These are phyloP conservation scores for Mortierella polycephala DNA, from an alignment of 371 early-diverging fungal genomes.

Conservation along the genomic window DNA sequence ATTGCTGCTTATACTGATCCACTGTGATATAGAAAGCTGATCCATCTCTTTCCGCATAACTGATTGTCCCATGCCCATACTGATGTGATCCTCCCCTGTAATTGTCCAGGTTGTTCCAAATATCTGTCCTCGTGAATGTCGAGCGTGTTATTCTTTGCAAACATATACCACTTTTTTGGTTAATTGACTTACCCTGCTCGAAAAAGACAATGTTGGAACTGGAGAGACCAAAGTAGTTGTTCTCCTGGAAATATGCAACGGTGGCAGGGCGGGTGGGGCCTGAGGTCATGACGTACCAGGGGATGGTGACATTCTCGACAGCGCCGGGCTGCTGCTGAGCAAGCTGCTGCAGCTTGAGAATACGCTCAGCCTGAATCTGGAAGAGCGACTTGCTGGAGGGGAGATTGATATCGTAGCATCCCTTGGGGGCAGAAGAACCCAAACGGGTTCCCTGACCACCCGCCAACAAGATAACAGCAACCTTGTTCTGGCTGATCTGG, in stretches of 20 bases:
- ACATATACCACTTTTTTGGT: too few relatives aligned
- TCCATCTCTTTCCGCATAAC: not conserved
- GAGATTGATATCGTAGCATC: constrained; percentile 91
- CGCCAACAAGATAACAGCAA: constrained; percentile 94
- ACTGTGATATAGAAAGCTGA: not conserved
- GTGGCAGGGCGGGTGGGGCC: constrained; percentile 90
- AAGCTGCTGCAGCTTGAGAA: constrained; percentile 82
- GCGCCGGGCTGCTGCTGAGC: constrained; percentile 60
- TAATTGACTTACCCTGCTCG: constrained; percentile 70
- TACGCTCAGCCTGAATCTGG: constrained; percentile 94
- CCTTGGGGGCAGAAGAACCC: constrained; percentile 90
- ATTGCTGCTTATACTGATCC: not conserved
- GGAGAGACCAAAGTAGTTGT: constrained; percentile 87
- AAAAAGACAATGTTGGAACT: constrained; percentile 88
- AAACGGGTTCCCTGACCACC: constrained; percentile 94
- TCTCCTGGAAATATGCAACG: constrained; percentile 74
- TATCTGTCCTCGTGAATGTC: not conserved
- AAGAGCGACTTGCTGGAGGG: constrained; percentile 91
- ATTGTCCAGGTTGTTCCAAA: not conserved
- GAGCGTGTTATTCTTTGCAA: too few relatives aligned
- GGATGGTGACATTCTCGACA: constrained; percentile 69
- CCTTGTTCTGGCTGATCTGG: constrained; percentile 86
- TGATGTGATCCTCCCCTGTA: not conserved
- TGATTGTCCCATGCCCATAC: too few relatives aligned
- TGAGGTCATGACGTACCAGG: constrained; percentile 97